phyloP scores from a whole-genome alignment of 306 rosid species.

The Cyamopsis tetragonoloba region DNA sequence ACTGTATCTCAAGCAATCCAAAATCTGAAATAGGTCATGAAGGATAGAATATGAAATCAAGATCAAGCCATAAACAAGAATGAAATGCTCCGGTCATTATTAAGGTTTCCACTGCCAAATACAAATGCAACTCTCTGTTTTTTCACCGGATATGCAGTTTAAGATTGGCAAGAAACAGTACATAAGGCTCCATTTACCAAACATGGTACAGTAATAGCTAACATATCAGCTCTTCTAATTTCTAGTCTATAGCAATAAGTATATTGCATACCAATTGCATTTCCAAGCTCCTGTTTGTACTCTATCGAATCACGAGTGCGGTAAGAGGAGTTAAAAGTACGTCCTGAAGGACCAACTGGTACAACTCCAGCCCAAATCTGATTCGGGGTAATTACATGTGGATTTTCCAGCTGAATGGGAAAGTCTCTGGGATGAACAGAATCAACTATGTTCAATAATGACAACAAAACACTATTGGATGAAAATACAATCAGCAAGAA shows the following conservation, averaged over 20 bases:
- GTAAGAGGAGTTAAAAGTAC: constrained; percentile 84
- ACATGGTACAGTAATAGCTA: background rate
- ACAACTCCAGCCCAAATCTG: constrained; percentile 99
- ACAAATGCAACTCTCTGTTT: background rate
- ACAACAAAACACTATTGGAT: constrained; percentile 23
- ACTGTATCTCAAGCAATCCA: constrained; percentile 22
- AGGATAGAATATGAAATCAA: constrained; percentile 2
- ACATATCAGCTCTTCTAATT: background rate
- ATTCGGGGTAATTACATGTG: constrained; percentile 80
- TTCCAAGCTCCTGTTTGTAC: constrained; percentile 90
- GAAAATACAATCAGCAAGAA: constrained; percentile 17
- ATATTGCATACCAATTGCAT: constrained; percentile 74
- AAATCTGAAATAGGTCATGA: constrained; percentile 19
- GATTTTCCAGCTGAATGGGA: constrained; percentile 87
- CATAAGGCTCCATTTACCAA: constrained; percentile 15
- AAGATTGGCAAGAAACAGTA: constrained; percentile 14
- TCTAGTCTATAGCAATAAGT: constrained; percentile 11
- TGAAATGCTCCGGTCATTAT: constrained; percentile 7
- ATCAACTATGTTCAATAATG: constrained; percentile 25
- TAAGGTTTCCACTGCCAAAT: constrained; percentile 11
- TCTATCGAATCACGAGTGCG: constrained; percentile 69
- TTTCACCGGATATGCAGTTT: constrained; percentile 8
- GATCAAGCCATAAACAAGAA: constrained; percentile 23
- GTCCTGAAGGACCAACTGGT: constrained; percentile 82
- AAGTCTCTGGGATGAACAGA: constrained; percentile 61